Evolutionary conservation across 2,329 filamentous ascomycete genomes (phyloP), one percentile per base, ranked within the genome.

Genomic region (Neopestalotiopsis rosae): DNA sequence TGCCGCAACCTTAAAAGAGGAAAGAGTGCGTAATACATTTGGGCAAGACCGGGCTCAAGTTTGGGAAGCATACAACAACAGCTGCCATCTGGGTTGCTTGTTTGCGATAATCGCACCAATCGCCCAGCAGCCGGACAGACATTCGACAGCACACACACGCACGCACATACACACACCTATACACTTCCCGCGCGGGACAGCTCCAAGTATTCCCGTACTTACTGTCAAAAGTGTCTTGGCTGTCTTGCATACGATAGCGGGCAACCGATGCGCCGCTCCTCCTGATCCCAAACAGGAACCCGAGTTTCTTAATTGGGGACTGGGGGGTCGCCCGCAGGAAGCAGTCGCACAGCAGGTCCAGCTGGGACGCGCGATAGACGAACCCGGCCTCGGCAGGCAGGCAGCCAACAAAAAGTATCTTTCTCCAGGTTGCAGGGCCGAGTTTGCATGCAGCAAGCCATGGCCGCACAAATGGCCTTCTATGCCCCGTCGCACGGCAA

Each of bases 391-490:
- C 45, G 45, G 45, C 45, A 52, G 17, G 17, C 45, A 52, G 45
- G 45, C 45, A 52, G 45, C 14, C 45, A 52, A n/a, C 45, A 52
- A 52, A 52, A 38, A 38, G 34, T 52, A 52, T 14, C 45, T 20
- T 52, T 52, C n/a, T 38, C 34, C 10, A 7, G 6, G 6, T 38
- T 17, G 45, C 45, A 52, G 45, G 45, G 45, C 45, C 45, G 45
- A 52, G 34, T 52, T 52, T 17, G n/a, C 45, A n/a, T 52, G 45
- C 45, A n/a, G 45, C 45, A 52, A 20, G 45, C 45, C 17, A 69
- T 67, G 65, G 34, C 66, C 65, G 72, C 76, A 76, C 76, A 76
- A 69, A 73, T 71, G 57, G 65, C 72, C 62, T 71, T 74, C 45
- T 73, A 69, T 64, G 65, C 72, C 30, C 67, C 72, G 40, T 67